Evolutionary conservation across 2,329 filamentous ascomycete genomes (phyloP).

Genomic region (Hymenotorrendiella dingleyae): DNA sequence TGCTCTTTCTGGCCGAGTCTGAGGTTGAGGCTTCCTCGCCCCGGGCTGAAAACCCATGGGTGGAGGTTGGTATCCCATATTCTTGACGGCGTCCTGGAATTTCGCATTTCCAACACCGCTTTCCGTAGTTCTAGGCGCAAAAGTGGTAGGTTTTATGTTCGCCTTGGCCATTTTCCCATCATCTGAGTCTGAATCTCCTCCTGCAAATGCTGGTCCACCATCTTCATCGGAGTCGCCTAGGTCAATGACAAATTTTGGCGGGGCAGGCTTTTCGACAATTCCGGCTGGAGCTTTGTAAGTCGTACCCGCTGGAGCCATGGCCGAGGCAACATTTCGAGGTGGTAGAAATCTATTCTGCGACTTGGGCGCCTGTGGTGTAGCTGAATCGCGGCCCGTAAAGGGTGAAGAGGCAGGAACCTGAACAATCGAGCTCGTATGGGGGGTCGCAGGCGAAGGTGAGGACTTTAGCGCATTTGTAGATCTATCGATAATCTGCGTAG

Average conservation of each 20-base stretch:
- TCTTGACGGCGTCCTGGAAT: not conserved
- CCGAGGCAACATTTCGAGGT: constrained; percentile 41
- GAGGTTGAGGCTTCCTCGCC: constrained; percentile 1
- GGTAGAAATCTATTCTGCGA: constrained; percentile 21
- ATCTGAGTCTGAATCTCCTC: constrained; percentile 59
- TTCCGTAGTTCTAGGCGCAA: constrained; percentile 38
- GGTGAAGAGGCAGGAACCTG: constrained; percentile 92
- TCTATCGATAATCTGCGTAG: constrained; percentile 1
- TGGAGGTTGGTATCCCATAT: constrained; percentile 10
- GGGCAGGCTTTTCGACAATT: constrained; percentile 31
- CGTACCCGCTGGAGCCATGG: constrained; percentile 74
- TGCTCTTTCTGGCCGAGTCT: constrained; percentile 40
- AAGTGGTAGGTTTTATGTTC: constrained; percentile 56
- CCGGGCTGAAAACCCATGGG: constrained; percentile 34
- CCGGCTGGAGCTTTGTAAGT: constrained; percentile 50
- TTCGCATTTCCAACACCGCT: not conserved
- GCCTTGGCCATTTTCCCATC: constrained; percentile 41
- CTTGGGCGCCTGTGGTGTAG: constrained; percentile 25
- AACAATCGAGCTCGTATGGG: constrained; percentile 42
- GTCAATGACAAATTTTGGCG: constrained; percentile 35
- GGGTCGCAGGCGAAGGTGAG: constrained; percentile 3
- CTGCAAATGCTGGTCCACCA: constrained; percentile 50
- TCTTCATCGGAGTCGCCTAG: constrained; percentile 38
- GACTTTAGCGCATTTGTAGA: not conserved
- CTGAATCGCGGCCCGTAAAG: constrained; percentile 17